Conservation (phyloP, 495 filamentous ascomycete genomes). For the Neurospora sp. region DNA sequence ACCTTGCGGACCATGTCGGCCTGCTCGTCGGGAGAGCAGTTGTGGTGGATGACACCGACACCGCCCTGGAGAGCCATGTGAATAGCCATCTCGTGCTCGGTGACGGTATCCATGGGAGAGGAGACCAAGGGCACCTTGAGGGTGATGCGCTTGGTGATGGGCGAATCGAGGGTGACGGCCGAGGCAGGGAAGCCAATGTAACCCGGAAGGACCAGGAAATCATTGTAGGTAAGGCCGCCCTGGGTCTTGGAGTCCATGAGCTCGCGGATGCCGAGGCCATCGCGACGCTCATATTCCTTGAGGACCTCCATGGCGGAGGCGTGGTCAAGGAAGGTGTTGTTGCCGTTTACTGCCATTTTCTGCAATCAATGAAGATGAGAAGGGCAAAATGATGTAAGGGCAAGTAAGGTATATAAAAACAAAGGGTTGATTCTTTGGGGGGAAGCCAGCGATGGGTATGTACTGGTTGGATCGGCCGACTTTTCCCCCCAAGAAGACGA, state of each 20-base stretch:
- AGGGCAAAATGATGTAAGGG: background rate
- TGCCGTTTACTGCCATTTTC: constrained; percentile 59
- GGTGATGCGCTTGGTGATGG: constrained; percentile 84
- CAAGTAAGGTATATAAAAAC: constrained; percentile 1
- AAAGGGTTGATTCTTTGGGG: constrained; percentile 10
- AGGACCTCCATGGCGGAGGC: constrained; percentile 68
- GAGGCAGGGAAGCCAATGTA: constrained; percentile 78
- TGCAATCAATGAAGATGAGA: constrained; percentile 10
- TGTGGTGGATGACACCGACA: constrained; percentile 97
- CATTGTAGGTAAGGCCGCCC: constrained; percentile 78
- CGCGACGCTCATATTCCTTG: constrained; percentile 59
- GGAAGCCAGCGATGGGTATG: constrained; percentile 21
- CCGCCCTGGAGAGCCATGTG: constrained; percentile 96
- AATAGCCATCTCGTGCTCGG: constrained; percentile 98
- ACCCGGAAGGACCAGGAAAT: constrained; percentile 50
- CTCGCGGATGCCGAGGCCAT: constrained; percentile 76
- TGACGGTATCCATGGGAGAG: constrained; percentile 99
- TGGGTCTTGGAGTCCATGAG: constrained; percentile 78
- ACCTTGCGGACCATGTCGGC: constrained; percentile 99
- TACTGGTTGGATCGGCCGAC: constrained; percentile 16
- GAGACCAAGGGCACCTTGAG: constrained; percentile 93
- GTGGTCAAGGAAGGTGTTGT: constrained; percentile 34
- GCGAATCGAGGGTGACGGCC: constrained; percentile 78
- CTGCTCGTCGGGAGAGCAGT: constrained; percentile 89
- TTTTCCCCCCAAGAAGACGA: constrained; percentile 25